Evolutionary conservation across 495 filamentous ascomycete genomes (phyloP).

Genomic region (Annulohypoxylon moriforme): DNA sequence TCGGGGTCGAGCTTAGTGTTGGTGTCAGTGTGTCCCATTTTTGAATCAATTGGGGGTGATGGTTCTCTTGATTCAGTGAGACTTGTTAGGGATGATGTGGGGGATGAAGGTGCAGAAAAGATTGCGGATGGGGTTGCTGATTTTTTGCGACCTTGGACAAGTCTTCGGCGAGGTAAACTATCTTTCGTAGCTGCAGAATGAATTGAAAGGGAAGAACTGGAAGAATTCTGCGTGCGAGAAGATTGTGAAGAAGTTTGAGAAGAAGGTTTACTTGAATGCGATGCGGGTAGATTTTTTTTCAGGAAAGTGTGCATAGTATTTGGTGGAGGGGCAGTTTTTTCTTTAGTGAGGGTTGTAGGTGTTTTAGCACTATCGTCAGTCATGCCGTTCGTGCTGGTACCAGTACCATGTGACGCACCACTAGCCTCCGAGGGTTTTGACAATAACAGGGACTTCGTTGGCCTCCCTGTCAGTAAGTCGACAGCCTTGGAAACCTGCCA

Average conservation of each 20-base stretch:
- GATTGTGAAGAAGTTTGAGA: conserved; percentile 26
- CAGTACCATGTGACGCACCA: background rate
- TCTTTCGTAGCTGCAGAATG: conserved; percentile 12
- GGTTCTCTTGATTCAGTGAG: conserved; percentile 28
- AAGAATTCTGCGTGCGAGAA: conserved; percentile 21
- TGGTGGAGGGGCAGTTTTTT: conserved; percentile 1
- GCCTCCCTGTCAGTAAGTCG: conserved; percentile 28
- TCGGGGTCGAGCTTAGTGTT: background rate
- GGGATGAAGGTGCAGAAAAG: conserved; percentile 42
- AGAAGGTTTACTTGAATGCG: conserved; percentile 19
- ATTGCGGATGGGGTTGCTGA: conserved; percentile 39
- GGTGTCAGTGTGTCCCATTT: background rate
- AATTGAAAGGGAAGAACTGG: conserved; percentile 16
- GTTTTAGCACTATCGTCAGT: background rate
- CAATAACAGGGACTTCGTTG: conserved; percentile 11
- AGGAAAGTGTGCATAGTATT: conserved; percentile 30
- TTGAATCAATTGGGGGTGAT: conserved; percentile 15
- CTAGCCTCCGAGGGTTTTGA: conserved; percentile 7
- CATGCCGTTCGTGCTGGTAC: background rate
- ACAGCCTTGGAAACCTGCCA: conserved; percentile 48
- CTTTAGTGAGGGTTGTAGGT: background rate
- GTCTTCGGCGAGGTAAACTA: conserved; percentile 33
- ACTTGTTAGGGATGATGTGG: conserved; percentile 39
- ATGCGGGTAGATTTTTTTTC: background rate
- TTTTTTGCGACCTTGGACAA: conserved; percentile 41